Base-by-base conservation (phyloP, 192 early-diverging fungal genomes). In the Martensiomyces pterosporus region DNA sequence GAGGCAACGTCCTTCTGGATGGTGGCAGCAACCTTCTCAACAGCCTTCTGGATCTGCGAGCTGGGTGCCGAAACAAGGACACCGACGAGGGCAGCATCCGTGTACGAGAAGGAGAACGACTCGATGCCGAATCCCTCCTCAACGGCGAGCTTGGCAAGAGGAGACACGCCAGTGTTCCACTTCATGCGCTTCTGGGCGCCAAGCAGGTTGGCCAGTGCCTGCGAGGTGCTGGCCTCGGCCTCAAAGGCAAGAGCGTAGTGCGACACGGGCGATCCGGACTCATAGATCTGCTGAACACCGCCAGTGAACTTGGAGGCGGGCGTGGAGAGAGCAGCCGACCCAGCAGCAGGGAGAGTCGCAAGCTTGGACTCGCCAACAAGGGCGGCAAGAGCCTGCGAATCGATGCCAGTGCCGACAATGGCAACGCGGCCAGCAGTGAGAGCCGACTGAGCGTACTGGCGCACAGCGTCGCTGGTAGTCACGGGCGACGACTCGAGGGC, bases 71-170 rank as follows among this genome's bases (percentile, higher is more conserved):
- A 62, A 18, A 91, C 79, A 25, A 85, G 68, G 49, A 97, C 64
- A 52, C 93, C 96, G 53, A 97, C 85, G 29, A 99, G 77, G 43
- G 88, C 93, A 33, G 92, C 85, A 68, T 95, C 93, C 13, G 89
- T 84, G 82, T 95, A 99, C 9, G 82, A 76, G 50, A 81, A 75
- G 63, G 86, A 82, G 74, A 98, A 95, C 18, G 91, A 82, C 47
- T 80, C 75, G 34, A 82, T 65, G 24, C 83, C 45, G 47, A 81
- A 68, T 9, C 77, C 72, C 26, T 77, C 62, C 60, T 77, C 59
- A 52, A 55, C 59, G 36, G 86, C 81, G 27, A 83, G 76, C 34
- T 77, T 75, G 37, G 83, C 77, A 36, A 98, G 77, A 13, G 82
- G 70, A 27, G 84, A 75, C 17, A 67, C 70, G 64, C 79, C 81